These are phyloP conservation scores for Ceratocystis cubensis DNA, from an alignment of 2,329 filamentous ascomycete species.

Conservation along the genomic window DNA sequence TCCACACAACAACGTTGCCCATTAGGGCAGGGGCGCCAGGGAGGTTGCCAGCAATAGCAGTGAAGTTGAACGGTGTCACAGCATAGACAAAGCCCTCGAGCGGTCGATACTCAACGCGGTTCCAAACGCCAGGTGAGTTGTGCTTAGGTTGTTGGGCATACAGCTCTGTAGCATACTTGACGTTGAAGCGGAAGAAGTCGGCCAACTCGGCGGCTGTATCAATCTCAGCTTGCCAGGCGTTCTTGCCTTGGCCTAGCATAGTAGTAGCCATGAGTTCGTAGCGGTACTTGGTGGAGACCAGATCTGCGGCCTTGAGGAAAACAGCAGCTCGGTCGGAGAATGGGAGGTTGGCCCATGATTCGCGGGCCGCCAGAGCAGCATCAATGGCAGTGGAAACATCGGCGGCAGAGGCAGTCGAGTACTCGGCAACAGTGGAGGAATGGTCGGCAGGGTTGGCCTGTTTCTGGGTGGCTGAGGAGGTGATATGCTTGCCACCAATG, in stretches of 20 bases:
- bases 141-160: constrained; percentile 79
- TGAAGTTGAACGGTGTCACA: constrained; percentile 93
- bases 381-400: constrained; percentile 73
- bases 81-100: constrained; percentile 95
- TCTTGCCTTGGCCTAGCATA: constrained; percentile 95
- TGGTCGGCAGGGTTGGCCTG: constrained; percentile 81
- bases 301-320: constrained; percentile 90
- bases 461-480: constrained; percentile 48
- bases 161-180: constrained; percentile 82
- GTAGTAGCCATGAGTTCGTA: constrained; percentile 95
- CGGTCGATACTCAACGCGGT: constrained; percentile 76
- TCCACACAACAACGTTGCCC: constrained; percentile 94
- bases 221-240: constrained; percentile 98
- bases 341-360: constrained; percentile 71
- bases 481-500: constrained; percentile 61
- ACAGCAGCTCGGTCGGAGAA: constrained; percentile 85
- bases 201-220: constrained; percentile 84
- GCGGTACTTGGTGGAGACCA: constrained; percentile 83
- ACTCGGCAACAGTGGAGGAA: constrained; percentile 61
- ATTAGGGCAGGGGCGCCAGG: constrained; percentile 71
- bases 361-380: constrained; percentile 72
- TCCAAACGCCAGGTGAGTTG: constrained; percentile 78
- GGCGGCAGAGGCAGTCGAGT: constrained; percentile 64
- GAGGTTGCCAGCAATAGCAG: constrained; percentile 82
- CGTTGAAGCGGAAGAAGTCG: constrained; percentile 90